Evolutionary conservation across 1,284 basidiomycete species (phyloP).

Genomic region (Stereum hirsutum): DNA sequence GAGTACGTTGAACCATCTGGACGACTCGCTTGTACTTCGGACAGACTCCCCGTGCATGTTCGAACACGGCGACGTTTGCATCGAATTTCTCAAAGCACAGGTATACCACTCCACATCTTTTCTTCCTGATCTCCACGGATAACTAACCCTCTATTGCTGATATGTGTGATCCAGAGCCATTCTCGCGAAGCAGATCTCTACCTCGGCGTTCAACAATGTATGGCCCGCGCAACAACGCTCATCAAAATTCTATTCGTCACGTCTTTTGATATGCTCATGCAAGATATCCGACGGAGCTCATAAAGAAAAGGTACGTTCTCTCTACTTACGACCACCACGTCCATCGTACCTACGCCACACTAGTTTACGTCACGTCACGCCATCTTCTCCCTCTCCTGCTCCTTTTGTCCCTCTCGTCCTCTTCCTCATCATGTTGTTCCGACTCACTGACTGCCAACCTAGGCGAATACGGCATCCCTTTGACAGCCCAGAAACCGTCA

Average conservation of each 20-base stretch:
- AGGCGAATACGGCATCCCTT: constrained; percentile 68
- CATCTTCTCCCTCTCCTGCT: no score
- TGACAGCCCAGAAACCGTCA: constrained; percentile 78
- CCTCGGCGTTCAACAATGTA: constrained; percentile 90
- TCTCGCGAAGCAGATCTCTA: constrained; percentile 86
- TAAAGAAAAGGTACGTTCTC: constrained; percentile 63
- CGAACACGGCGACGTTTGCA: constrained; percentile 84
- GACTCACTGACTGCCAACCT: no score
- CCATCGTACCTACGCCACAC: no score
- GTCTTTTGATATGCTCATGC: constrained; percentile 61
- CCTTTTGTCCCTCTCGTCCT: no score
- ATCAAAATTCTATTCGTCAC: constrained; percentile 93
- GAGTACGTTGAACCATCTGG: constrained; percentile 85
- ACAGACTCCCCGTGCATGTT: constrained; percentile 92
- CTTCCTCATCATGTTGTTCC: no score
- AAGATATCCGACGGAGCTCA: constrained; percentile 67
- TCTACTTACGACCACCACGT: no score
- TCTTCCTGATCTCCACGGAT: not conserved
- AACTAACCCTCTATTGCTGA: not conserved
- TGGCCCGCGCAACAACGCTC: constrained; percentile 92
- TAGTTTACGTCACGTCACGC: no score
- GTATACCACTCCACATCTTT: no score
- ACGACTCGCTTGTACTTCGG: constrained; percentile 81
- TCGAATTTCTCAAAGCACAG: constrained; percentile 79
- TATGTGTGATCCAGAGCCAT: constrained; percentile 60